Conservation (phyloP, 192 early-diverging fungal species). For the Rhizoclosmatium globosum region DNA sequence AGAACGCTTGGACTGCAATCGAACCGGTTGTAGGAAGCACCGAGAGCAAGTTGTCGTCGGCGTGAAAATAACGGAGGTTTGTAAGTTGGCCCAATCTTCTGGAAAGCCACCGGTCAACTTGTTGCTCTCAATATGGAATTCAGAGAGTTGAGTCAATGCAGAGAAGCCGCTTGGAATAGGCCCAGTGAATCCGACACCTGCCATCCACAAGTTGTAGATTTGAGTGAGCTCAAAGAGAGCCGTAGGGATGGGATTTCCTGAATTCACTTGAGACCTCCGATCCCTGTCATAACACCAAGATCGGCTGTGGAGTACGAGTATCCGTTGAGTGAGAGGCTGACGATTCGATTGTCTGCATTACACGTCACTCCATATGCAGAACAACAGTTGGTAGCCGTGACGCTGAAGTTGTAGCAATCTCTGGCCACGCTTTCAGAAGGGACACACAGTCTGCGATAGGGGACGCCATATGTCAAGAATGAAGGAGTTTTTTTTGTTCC, state of each 20-base stretch:
- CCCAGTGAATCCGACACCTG: slow-evolving; percentile 3
- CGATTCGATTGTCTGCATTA: neutral
- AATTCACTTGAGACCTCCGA: slow-evolving; percentile 2
- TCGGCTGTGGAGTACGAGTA: slow-evolving; percentile 11
- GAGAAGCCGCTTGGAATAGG: neutral
- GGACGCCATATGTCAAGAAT: neutral
- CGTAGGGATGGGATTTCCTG: slow-evolving; percentile 1
- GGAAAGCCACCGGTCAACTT: neutral
- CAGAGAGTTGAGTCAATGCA: neutral
- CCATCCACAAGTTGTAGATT: neutral
- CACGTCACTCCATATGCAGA: neutral
- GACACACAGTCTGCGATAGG: neutral
- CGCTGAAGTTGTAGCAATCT: neutral
- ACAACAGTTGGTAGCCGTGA: slow-evolving; percentile 4
- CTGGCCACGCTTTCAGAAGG: slow-evolving; percentile 7
- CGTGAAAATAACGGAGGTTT: slow-evolving; percentile 11
- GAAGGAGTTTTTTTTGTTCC: too few species aligned
- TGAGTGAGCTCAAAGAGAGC: neutral
- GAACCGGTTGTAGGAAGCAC: neutral
- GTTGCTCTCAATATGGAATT: slow-evolving; percentile 2
- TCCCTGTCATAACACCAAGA: neutral
- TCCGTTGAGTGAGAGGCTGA: neutral
- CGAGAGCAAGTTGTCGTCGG: neutral
- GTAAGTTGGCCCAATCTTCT: neutral
- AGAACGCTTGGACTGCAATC: neutral